Evolutionary conservation across 192 early-diverging fungal genomes (phyloP).

Genomic region (Haplosporangium gracile): DNA sequence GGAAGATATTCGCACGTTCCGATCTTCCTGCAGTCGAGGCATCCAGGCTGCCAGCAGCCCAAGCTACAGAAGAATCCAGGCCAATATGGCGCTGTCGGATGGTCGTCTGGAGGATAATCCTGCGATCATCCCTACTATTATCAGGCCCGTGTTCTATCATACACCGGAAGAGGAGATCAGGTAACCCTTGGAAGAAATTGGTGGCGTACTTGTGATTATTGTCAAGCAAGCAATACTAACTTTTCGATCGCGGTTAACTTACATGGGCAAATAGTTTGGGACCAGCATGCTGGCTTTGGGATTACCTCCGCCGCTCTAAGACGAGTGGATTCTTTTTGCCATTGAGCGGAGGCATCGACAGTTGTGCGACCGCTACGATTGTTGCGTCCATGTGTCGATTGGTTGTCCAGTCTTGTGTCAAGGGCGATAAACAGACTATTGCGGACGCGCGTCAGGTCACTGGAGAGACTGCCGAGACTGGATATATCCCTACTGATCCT

Average conservation of each 20-base stretch:
- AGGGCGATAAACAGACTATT: constrained; percentile 76
- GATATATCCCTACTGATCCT: constrained; percentile 82
- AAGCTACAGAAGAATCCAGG: constrained; percentile 78
- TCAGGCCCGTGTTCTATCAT: constrained; percentile 69
- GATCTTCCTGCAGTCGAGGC: constrained; percentile 79
- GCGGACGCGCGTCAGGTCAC: constrained; percentile 76
- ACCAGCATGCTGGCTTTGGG: constrained; percentile 99
- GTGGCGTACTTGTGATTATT: not conserved
- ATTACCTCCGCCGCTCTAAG: constrained; percentile 94
- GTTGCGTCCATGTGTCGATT: constrained; percentile 93
- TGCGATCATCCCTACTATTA: constrained; percentile 63
- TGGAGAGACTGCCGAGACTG: constrained; percentile 65
- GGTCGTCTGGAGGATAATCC: constrained; percentile 54
- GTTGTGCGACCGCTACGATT: constrained; percentile 90
- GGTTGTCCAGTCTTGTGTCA: constrained; percentile 74
- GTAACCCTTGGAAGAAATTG: constrained; percentile 8
- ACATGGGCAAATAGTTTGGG: constrained; percentile 67
- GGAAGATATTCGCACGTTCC: constrained; percentile 86
- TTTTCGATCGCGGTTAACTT: no score
- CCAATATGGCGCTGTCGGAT: constrained; percentile 67
- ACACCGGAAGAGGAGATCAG: constrained; percentile 92
- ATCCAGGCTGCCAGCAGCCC: constrained; percentile 79
- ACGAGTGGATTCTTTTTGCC: constrained; percentile 94
- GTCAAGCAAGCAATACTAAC: not conserved
- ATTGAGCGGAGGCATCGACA: constrained; percentile 97